Base-by-base conservation (phyloP, 441 rosid genomes). In the Jatropha podagrica region DNA sequence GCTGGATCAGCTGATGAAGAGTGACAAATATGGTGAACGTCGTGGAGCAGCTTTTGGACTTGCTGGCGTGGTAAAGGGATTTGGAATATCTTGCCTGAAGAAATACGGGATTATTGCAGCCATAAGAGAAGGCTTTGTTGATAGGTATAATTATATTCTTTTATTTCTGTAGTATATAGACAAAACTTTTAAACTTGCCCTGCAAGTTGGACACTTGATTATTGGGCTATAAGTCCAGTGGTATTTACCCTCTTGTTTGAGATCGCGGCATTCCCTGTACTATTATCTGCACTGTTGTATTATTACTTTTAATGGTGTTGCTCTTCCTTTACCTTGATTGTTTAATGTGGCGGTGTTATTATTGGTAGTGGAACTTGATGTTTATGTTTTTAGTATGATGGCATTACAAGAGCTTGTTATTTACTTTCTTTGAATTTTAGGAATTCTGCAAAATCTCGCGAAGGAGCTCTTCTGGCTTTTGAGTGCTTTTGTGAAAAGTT, bases 11-110 rank as follows among this genome's bases (percentile, higher is more conserved):
- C 85, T 96, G 70, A 84, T 94, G 95, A 93, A 88, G 83, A 92
- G 96, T 84, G 98, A 96, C 65, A 93, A 92, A 85, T 96, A 96
- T 81, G 99, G 99, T 67, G 98, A 96, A 65, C 98, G 98, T 26
- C 96, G 99, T 76, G 98, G 99, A 78, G 99, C 98, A 69, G 99
- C 98, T 81, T 96, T 94, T 91, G 99, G 98, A 79, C 91, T 96
- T 79, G 97, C 98, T 46, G 99, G 99, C 76, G 92, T 88, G 26
- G 94, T 91, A 17, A 91, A 91, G 90, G 98, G 99, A 77, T 87
- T 91, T 82, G 99, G 99, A 81, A 86, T 96, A 81, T 85, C 92
- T 73, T 88, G 91, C 86, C 83, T 94, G 86, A 93, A 96, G 91
- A 91, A 88, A 76, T 91, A 88, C 78, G 94, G 93, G 74, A 84